Conservation (phyloP, 2,329 filamentous ascomycete genomes). For the Raffaelea arxii region DNA sequence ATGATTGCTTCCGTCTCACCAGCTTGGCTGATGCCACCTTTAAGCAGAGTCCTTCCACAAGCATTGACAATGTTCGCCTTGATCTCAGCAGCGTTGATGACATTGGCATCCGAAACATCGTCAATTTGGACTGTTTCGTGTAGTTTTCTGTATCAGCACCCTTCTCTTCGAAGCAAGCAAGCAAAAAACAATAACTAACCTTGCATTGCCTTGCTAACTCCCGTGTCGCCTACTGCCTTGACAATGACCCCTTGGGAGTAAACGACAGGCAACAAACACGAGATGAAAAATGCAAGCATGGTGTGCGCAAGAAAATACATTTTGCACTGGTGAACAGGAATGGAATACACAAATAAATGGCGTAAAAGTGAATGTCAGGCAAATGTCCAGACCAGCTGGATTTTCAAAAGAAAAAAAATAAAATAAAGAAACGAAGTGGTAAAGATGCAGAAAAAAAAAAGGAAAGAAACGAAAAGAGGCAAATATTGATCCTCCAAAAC, state of each 20-base stretch:
- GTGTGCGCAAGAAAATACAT: too few species aligned
- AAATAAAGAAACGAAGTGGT: background rate
- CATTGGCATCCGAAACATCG: conserved; percentile 2
- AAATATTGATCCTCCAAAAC: background rate
- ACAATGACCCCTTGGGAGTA: conserved; percentile 1
- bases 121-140: background rate
- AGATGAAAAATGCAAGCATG: background rate
- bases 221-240: background rate
- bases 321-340: too few species aligned
- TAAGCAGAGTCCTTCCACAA: conserved; percentile 4
- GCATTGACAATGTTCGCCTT: conserved; percentile 3
- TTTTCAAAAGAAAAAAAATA: background rate
- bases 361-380: too few species aligned
- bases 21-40: conserved; percentile 4
- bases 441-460: background rate
- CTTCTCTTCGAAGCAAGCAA: background rate
- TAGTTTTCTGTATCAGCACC: too few species aligned
- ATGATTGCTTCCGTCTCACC: conserved; percentile 2
- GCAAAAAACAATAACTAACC: background rate
- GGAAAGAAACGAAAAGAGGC: background rate
- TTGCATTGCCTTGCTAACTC: background rate
- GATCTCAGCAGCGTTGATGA: conserved; percentile 4
- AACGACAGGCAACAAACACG: background rate
- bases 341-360: too few species aligned
- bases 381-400: background rate